Evolutionary conservation across 2,329 filamentous ascomycete genomes (phyloP).

Genomic region (Alternaria incomplexa): DNA sequence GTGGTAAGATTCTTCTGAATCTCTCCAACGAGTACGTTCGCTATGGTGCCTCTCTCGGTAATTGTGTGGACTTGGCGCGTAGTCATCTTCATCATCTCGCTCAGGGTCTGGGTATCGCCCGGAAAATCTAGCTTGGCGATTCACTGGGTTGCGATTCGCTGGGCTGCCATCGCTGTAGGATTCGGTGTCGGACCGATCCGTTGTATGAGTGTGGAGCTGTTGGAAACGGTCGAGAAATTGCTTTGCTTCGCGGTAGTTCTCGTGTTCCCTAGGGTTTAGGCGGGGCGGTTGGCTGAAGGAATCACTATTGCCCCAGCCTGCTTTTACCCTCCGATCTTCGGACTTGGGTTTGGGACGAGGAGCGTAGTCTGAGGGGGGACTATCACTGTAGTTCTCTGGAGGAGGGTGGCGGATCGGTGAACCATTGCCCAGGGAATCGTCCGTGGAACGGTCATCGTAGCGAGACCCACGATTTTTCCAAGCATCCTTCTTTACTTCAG

Average conservation of each 20-base stretch:
- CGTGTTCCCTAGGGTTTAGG: slow-evolving; percentile 2
- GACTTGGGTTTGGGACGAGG: background rate
- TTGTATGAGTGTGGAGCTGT: background rate
- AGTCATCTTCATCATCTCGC: background rate
- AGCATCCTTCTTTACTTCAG: background rate
- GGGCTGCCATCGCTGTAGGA: background rate
- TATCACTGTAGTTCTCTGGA: background rate
- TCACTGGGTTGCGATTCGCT: background rate
- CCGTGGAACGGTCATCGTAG: background rate
- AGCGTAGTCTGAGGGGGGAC: background rate
- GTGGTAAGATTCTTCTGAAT: background rate
- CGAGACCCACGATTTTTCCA: background rate
- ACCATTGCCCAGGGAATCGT: background rate
- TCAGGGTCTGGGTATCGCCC: background rate
- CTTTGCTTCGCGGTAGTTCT: slow-evolving; percentile 10
- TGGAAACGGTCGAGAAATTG: slow-evolving; percentile 3
- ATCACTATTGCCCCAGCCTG: slow-evolving; percentile 14
- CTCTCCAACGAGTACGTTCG: background rate
- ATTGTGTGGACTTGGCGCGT: background rate
- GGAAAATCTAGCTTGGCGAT: background rate
- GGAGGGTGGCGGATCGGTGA: background rate
- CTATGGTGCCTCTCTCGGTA: background rate
- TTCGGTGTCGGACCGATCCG: background rate
- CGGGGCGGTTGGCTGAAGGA: slow-evolving; percentile 17
- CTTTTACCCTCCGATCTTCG: slow-evolving; percentile 6